Conservation (phyloP, 495 filamentous ascomycete species). For the Lentithecium fluviatile region DNA sequence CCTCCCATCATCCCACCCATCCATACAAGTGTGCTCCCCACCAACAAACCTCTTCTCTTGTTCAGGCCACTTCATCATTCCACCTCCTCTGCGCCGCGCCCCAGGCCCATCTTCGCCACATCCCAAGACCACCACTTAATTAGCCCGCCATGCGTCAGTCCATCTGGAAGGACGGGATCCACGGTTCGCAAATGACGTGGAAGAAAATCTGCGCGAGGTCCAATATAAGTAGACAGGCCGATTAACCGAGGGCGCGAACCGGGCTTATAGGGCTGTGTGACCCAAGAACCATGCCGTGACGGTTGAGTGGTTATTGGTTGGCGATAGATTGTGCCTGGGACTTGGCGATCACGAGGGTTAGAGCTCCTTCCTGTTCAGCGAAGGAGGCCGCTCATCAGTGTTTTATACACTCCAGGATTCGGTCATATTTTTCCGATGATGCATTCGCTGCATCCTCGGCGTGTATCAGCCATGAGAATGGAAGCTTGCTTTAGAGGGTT, state of each 20-base stretch:
- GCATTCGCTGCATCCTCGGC: no score
- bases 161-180: constrained; percentile 12
- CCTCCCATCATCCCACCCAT: no score
- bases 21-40: background rate
- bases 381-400: background rate
- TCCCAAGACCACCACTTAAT: constrained; percentile 14
- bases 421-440: constrained; percentile 10
- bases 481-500: no score
- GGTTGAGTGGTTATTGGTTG: constrained; percentile 3
- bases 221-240: constrained; percentile 6
- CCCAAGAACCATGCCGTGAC: constrained; percentile 1
- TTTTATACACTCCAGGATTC: background rate
- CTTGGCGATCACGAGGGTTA: constrained; percentile 19
- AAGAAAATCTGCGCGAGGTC: background rate
- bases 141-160: constrained; percentile 1
- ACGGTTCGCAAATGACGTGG: constrained; percentile 1
- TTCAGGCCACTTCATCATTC: constrained; percentile 3
- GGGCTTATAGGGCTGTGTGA: constrained; percentile 6
- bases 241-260: constrained; percentile 3
- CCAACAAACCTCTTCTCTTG: constrained; percentile 8
- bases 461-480: no score
- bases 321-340: constrained; percentile 22
- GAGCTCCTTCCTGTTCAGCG: constrained; percentile 13
- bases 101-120: background rate
- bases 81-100: background rate